phyloP scores from a whole-genome alignment of 176 grass and related monocot genomes.

The Bothriochloa decipiens region DNA sequence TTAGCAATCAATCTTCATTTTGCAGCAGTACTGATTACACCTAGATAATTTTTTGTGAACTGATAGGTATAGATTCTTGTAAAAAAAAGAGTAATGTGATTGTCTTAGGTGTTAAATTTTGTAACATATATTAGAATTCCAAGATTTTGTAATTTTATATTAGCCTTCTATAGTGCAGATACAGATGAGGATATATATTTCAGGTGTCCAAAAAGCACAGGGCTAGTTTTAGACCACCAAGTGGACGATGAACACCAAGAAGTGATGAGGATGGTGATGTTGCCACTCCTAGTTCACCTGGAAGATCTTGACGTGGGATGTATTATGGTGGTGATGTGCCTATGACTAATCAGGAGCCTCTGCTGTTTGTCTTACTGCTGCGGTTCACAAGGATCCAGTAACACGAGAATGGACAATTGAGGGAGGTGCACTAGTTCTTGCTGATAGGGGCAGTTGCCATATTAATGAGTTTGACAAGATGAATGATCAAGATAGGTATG shows the following conservation, averaged over 20 bases:
- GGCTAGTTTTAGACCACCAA: conserved; percentile 72
- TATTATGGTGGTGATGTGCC: conserved; percentile 76
- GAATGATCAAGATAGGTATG: conserved; percentile 99
- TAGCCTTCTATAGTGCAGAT: conserved; percentile 42
- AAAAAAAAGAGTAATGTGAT: too few species aligned
- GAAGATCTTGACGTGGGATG: conserved; percentile 74
- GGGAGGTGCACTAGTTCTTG: conserved; percentile 95
- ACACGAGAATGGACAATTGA: conserved; percentile 98
- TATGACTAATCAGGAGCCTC: conserved; percentile 75
- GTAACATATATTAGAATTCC: background rate
- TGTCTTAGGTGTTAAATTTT: background rate
- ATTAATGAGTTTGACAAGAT: conserved; percentile 99
- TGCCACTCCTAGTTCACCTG: conserved; percentile 84
- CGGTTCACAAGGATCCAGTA: conserved; percentile 95
- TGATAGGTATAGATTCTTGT: background rate
- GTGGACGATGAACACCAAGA: conserved; percentile 69
- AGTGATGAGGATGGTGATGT: conserved; percentile 87
- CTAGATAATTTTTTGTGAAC: background rate
- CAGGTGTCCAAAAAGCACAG: conserved; percentile 89
- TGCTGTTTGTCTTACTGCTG: conserved; percentile 91
- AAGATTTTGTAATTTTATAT: background rate
- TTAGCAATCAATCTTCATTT: background rate
- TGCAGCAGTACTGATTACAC: background rate
- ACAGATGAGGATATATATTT: conserved; percentile 82
- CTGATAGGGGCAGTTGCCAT: conserved; percentile 93